A percentile compares a stretch with the other conserved stretches of the same genome.
Evolutionary conservation across 805 yeast genomes (phyloP).

Genomic region (Starmerella khaoyaiensis): DNA sequence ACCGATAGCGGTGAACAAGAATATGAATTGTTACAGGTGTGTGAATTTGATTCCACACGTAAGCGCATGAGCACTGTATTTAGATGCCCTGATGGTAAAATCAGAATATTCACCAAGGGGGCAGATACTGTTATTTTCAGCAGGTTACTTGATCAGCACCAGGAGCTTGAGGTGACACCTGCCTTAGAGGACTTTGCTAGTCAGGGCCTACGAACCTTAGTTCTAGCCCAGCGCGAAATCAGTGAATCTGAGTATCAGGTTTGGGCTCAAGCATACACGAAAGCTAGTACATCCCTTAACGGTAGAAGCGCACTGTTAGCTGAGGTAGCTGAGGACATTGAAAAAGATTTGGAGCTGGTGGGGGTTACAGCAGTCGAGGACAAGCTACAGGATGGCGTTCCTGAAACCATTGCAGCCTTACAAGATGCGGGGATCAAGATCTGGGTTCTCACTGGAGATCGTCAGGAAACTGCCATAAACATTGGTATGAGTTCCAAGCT

Average conservation of each 20-base stretch:
- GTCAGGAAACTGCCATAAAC: slow-evolving; percentile 97
- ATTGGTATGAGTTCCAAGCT: slow-evolving; percentile 97
- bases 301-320: slow-evolving; percentile 67
- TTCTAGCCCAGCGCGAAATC: slow-evolving; percentile 75
- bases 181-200: slow-evolving; percentile 95
- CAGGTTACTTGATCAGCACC: slow-evolving; percentile 40
- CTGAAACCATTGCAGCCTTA: slow-evolving; percentile 87
- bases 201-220: slow-evolving; percentile 87
- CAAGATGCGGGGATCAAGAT: slow-evolving; percentile 95
- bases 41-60: slow-evolving; percentile 95
- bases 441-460: slow-evolving; percentile 97
- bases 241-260: slow-evolving; percentile 60
- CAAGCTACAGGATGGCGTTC: slow-evolving; percentile 94
- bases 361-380: slow-evolving; percentile 99
- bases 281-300: slow-evolving; percentile 71
- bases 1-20: slow-evolving; percentile 37
- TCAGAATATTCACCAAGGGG: slow-evolving; percentile 84
- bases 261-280: slow-evolving; percentile 57
- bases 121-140: slow-evolving; percentile 94
- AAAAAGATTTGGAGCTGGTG: slow-evolving; percentile 58
- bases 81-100: slow-evolving; percentile 85
- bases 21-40: slow-evolving; percentile 73
- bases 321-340: slow-evolving; percentile 80
- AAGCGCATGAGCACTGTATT: slow-evolving; percentile 95
- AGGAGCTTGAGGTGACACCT: slow-evolving; percentile 61